These are phyloP conservation scores for Durusdinium trenchii DNA, from an alignment of 73 alveolate species.

Conservation along the genomic window DNA sequence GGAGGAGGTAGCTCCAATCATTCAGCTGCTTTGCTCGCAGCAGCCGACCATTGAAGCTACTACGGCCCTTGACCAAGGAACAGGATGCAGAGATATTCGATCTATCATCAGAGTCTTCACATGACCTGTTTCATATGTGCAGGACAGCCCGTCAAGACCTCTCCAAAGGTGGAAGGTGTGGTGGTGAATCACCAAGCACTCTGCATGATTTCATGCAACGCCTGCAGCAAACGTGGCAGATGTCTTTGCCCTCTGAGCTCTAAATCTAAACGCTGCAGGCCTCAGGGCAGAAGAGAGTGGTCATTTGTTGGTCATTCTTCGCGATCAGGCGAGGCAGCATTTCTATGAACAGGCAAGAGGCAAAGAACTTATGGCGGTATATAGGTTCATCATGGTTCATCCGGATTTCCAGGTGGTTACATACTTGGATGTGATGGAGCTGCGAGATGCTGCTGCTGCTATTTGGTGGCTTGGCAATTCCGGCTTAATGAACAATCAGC, in stretches of 20 bases:
- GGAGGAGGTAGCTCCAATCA: constrained; percentile 15
- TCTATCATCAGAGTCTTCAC: too few species aligned
- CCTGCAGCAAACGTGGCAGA: neutral
- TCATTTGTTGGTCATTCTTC: neutral
- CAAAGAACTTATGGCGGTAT: neutral
- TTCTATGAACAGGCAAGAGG: neutral
- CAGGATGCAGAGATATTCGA: too few species aligned
- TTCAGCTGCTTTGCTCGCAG: constrained; percentile 21
- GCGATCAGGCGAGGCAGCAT: constrained; percentile 36
- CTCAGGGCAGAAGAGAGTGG: constrained; percentile 24
- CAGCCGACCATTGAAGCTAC: constrained; percentile 5
- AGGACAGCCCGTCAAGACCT: too few species aligned
- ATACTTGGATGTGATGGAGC: constrained; percentile 35
- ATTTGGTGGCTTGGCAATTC: constrained; percentile 2
- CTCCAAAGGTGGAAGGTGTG: too few species aligned
- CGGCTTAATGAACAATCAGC: constrained; percentile 4
- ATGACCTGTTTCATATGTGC: too few species aligned
- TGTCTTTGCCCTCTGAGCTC: neutral
- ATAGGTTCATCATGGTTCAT: neutral
- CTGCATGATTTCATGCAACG: too few species aligned
- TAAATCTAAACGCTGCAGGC: neutral
- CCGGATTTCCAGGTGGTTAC: neutral
- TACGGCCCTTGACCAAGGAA: neutral
- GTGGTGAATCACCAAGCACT: too few species aligned
- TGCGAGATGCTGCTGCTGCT: neutral